These are phyloP conservation scores for Zostera marina DNA, from an alignment of 116 monocot species.

Conservation along the genomic window DNA sequence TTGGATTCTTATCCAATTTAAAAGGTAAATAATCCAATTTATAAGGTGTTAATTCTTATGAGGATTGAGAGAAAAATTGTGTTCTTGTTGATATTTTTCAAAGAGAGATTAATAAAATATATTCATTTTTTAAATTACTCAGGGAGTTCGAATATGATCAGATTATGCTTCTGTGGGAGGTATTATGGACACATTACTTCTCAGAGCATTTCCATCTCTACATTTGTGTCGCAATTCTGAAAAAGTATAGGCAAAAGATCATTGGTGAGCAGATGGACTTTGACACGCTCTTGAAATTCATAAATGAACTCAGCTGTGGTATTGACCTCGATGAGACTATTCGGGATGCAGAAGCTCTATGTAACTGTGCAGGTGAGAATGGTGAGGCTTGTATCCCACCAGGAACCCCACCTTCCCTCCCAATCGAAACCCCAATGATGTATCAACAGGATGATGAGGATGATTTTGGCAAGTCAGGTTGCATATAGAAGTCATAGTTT, in stretches of 20 bases:
- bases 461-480: slow-evolving; percentile 9
- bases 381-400: slow-evolving; percentile 86
- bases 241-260: slow-evolving; percentile 43
- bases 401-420: slow-evolving; percentile 85
- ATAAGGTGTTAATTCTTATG: neutral
- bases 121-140: neutral
- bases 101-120: too few species aligned
- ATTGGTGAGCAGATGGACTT: slow-evolving; percentile 84
- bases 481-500: slow-evolving; percentile 8
- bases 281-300: slow-evolving; percentile 83
- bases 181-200: slow-evolving; percentile 82
- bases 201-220: slow-evolving; percentile 93
- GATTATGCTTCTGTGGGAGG: slow-evolving; percentile 81
- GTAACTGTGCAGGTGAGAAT: slow-evolving; percentile 60
- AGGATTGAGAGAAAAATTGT: neutral
- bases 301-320: slow-evolving; percentile 74
- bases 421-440: slow-evolving; percentile 25
- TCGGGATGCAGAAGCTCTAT: slow-evolving; percentile 75
- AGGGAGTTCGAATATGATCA: slow-evolving; percentile 86
- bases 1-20: slow-evolving; percentile 99
- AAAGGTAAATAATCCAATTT: slow-evolving; percentile 32
- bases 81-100: neutral
- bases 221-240: slow-evolving; percentile 76
- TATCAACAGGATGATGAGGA: slow-evolving; percentile 30
- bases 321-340: slow-evolving; percentile 52